Evolutionary conservation across 2,329 filamentous ascomycete species (phyloP).

Genomic region (Fusarium musae): DNA sequence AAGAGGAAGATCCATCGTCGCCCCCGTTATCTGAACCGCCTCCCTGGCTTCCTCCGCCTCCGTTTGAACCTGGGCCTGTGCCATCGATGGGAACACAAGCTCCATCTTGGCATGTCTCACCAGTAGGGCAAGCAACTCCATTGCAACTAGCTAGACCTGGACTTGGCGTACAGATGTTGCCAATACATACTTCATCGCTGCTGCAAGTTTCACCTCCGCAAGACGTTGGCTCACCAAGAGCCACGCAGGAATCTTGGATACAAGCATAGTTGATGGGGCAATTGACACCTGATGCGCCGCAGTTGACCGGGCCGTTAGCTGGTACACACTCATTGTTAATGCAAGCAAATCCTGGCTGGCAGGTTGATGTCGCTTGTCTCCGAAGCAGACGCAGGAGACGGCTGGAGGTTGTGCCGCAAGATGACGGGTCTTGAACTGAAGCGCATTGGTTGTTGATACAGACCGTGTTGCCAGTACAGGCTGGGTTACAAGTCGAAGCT

Average conservation of each 20-base stretch:
- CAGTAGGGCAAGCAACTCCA: neutral
- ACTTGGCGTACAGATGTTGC: constrained; percentile 21
- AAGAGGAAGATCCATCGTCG: neutral
- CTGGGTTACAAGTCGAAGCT: neutral
- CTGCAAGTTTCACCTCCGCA: constrained; percentile 15
- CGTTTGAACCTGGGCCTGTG: neutral
- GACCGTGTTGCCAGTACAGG: neutral
- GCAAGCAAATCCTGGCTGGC: constrained; percentile 14
- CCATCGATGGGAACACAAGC: neutral
- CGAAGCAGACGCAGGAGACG: constrained; percentile 7
- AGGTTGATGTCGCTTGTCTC: constrained; percentile 14
- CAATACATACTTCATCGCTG: constrained; percentile 21
- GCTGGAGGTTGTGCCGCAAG: neutral
- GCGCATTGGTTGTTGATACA: constrained; percentile 22
- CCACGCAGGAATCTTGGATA: constrained; percentile 19
- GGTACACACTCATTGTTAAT: constrained; percentile 18
- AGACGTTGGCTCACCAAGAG: constrained; percentile 3
- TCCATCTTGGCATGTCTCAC: constrained; percentile 24
- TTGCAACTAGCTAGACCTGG: constrained; percentile 1
- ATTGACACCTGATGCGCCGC: neutral
- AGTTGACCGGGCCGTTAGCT: constrained; percentile 1
- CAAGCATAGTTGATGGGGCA: constrained; percentile 30
- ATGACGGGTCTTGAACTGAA: neutral
- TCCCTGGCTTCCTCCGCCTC: neutral
- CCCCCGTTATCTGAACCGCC: neutral